phyloP scores from a whole-genome alignment of 1,139 yeast species.

The Scheffersomyces segobiensis region DNA sequence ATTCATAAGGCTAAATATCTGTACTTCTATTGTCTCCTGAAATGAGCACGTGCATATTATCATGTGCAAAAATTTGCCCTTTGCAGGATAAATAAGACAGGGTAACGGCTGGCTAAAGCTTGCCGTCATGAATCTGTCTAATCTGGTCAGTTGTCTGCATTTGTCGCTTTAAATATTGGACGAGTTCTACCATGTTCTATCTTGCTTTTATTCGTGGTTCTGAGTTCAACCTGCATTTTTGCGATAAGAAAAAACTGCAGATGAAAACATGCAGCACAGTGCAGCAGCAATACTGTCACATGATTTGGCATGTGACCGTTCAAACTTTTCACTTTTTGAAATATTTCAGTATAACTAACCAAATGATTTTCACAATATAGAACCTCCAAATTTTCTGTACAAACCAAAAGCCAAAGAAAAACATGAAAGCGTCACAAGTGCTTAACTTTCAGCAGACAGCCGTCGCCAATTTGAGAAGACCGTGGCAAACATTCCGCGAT shows the following conservation, averaged over 20 bases:
- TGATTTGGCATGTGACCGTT: not conserved
- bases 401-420: slow-evolving; percentile 1
- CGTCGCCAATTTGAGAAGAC: slow-evolving; percentile 61
- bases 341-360: not conserved
- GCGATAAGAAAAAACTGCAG: not conserved
- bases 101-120: not conserved
- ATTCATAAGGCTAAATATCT: not conserved
- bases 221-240: not conserved
- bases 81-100: not conserved
- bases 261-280: not conserved
- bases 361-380: not conserved
- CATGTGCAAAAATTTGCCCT: not conserved
- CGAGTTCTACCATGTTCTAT: not conserved
- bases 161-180: not conserved
- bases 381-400: not conserved
- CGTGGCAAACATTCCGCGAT: slow-evolving; percentile 85
- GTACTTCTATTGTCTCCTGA: not conserved
- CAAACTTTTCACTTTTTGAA: not conserved
- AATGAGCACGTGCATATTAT: not conserved
- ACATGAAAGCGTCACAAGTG: slow-evolving; percentile 57
- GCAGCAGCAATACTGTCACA: not conserved
- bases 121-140: not conserved
- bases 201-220: not conserved
- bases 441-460: slow-evolving; percentile 57
- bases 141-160: not conserved